phyloP scores from a whole-genome alignment of 163 green algal species.

The Volvox carteri region DNA sequence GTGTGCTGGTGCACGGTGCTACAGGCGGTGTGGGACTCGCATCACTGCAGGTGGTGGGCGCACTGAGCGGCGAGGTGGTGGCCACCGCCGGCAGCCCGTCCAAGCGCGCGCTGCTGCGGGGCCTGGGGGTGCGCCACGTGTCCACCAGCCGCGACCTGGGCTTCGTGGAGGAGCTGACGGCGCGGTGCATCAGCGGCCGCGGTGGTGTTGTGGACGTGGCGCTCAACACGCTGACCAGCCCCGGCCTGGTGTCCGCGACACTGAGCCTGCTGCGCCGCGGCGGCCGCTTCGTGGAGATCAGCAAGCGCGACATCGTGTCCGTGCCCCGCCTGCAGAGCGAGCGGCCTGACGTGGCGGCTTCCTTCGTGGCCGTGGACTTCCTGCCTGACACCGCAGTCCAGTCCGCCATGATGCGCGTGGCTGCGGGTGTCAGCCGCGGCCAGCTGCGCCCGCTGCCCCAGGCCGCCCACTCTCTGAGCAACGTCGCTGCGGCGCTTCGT shows the following conservation, averaged over 20 bases:
- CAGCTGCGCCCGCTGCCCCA: conserved; percentile 73
- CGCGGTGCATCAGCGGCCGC: conserved; percentile 59
- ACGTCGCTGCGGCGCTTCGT: conserved; percentile 80
- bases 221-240: conserved; percentile 91
- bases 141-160: conserved; percentile 75
- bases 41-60: conserved; percentile 72
- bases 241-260: conserved; percentile 81
- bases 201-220: conserved; percentile 66
- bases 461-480: conserved; percentile 69
- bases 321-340: conserved; percentile 60
- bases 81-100: conserved; percentile 80
- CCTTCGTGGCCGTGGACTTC: conserved; percentile 82
- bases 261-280: conserved; percentile 72
- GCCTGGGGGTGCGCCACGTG: conserved; percentile 56
- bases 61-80: conserved; percentile 68
- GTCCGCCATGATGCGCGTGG: conserved; percentile 68
- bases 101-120: conserved; percentile 74
- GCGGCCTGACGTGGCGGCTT: conserved; percentile 73
- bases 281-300: conserved; percentile 82
- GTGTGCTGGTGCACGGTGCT: conserved; percentile 77
- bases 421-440: conserved; percentile 63
- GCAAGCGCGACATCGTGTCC: conserved; percentile 81
- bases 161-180: conserved; percentile 76
- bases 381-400: conserved; percentile 77
- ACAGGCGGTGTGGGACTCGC: conserved; percentile 81